phyloP scores from a whole-genome alignment of 495 filamentous ascomycete species.

The Hyaloscypha variabilis region DNA sequence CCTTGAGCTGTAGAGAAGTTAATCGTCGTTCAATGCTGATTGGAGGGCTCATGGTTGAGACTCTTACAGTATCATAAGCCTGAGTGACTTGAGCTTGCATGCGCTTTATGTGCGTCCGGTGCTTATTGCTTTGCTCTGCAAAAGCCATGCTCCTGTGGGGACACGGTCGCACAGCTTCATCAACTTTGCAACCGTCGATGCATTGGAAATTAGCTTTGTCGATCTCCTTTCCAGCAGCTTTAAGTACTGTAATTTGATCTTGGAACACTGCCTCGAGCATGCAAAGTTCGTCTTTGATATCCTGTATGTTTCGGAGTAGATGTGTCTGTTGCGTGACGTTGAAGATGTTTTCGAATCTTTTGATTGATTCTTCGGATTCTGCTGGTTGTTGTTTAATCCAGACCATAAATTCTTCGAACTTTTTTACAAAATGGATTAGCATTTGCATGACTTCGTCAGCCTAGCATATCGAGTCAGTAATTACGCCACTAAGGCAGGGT shows the following conservation, averaged over 20 bases:
- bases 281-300: conserved; percentile 19
- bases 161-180: not conserved
- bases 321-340: conserved; percentile 14
- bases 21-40: not conserved
- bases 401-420: conserved; percentile 13
- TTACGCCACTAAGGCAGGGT: not conserved
- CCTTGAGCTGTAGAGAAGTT: conserved; percentile 8
- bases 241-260: conserved; percentile 14
- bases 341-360: conserved; percentile 15
- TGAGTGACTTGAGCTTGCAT: conserved; percentile 12
- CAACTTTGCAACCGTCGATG: conserved; percentile 4
- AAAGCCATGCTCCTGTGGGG: conserved; percentile 11
- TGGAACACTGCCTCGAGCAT: conserved; percentile 19
- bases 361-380: conserved; percentile 17
- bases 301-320: conserved; percentile 15
- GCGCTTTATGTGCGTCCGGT: conserved; percentile 7
- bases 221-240: conserved; percentile 5
- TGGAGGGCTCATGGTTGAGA: not conserved
- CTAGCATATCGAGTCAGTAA: conserved; percentile 7
- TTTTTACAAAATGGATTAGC: conserved; percentile 7
- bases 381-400: conserved; percentile 13
- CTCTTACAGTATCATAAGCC: conserved; percentile 15
- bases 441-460: conserved; percentile 14
- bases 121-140: conserved; percentile 10
- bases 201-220: conserved; percentile 9